A percentile compares a stretch with the other conserved stretches of the same genome.
Evolutionary conservation across 2,329 filamentous ascomycete species (phyloP).

Genomic region (Oidium heveae): DNA sequence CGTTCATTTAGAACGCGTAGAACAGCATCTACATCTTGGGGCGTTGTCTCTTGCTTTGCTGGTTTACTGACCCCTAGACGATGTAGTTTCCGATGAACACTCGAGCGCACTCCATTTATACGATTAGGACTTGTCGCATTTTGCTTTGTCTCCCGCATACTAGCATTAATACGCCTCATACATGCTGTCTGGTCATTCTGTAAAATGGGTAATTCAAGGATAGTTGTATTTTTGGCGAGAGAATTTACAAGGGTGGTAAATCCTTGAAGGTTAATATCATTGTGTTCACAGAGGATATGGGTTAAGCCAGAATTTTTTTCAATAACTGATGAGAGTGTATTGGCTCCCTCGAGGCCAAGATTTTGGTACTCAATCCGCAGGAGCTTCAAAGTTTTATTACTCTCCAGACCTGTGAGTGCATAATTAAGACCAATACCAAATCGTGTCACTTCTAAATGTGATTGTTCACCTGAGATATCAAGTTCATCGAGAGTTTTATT

Average conservation of each 20-base stretch:
- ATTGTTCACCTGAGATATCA: constrained; percentile 46
- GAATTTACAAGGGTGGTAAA: constrained; percentile 45
- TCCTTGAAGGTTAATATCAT: constrained; percentile 44
- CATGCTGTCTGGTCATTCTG: constrained; percentile 32
- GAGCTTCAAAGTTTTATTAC: constrained; percentile 33
- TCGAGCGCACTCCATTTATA: constrained; percentile 7
- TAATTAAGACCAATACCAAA: constrained; percentile 44
- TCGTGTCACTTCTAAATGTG: constrained; percentile 42
- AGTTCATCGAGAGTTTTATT: constrained; percentile 41
- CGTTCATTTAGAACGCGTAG: constrained; percentile 10
- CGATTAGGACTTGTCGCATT: constrained; percentile 4
- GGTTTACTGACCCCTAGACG: constrained; percentile 10
- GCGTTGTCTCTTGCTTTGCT: constrained; percentile 9
- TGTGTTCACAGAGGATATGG: constrained; percentile 46
- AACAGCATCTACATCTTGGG: constrained; percentile 13
- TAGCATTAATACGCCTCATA: constrained; percentile 23
- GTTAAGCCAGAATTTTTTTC: constrained; percentile 35
- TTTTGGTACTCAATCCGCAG: constrained; percentile 43
- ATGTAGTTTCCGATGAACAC: constrained; percentile 11
- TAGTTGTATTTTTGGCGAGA: constrained; percentile 35
- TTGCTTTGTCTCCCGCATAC: constrained; percentile 8
- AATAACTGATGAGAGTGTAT: constrained; percentile 41
- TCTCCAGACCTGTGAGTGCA: constrained; percentile 36
- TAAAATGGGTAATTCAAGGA: constrained; percentile 38
- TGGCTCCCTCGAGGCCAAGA: constrained; percentile 42